A percentile compares a stretch with the other conserved stretches of the same genome.
Evolutionary conservation across 495 filamentous ascomycete genomes (phyloP).

Genomic region (Penicillium cataractarum): DNA sequence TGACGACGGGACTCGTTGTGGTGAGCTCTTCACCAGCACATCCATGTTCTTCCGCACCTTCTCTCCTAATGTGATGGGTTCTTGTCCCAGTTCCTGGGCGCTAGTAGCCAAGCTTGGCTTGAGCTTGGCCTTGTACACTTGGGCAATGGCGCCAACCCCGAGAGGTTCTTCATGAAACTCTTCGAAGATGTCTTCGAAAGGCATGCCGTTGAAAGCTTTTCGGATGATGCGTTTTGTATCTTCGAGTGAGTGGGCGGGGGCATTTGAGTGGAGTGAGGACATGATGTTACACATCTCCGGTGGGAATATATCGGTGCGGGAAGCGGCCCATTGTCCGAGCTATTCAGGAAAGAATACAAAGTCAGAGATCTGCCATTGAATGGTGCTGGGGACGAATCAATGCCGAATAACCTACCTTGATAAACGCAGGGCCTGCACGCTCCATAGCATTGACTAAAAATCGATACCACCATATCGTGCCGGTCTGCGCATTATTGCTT

Average conservation of each 20-base stretch:
- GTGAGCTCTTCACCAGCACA: constrained; percentile 79
- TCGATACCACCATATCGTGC: constrained; percentile 93
- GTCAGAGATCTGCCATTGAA: constrained; percentile 6
- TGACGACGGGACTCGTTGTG: constrained; percentile 81
- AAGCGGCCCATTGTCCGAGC: constrained; percentile 99
- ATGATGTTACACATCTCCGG: constrained; percentile 87
- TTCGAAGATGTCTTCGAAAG: constrained; percentile 92
- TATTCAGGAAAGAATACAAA: constrained; percentile 35
- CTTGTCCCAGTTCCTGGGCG: constrained; percentile 36
- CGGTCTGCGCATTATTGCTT: constrained; percentile 70
- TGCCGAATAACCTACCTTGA: constrained; percentile 68
- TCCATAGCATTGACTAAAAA: constrained; percentile 93
- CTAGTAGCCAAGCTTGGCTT: constrained; percentile 74
- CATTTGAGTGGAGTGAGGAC: constrained; percentile 94
- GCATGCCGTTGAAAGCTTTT: constrained; percentile 76
- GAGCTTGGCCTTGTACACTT: constrained; percentile 95
- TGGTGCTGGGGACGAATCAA: background rate
- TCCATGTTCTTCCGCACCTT: constrained; percentile 72
- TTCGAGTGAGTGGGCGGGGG: constrained; percentile 84
- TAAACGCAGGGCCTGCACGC: constrained; percentile 91
- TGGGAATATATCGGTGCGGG: constrained; percentile 96
- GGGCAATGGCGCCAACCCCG: constrained; percentile 95
- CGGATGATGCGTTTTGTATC: constrained; percentile 77
- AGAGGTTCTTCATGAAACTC: constrained; percentile 92
- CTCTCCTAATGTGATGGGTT: constrained; percentile 8